Evolutionary conservation across 2,329 filamentous ascomycete species (phyloP).

Genomic region (Cryphonectria radicalis): DNA sequence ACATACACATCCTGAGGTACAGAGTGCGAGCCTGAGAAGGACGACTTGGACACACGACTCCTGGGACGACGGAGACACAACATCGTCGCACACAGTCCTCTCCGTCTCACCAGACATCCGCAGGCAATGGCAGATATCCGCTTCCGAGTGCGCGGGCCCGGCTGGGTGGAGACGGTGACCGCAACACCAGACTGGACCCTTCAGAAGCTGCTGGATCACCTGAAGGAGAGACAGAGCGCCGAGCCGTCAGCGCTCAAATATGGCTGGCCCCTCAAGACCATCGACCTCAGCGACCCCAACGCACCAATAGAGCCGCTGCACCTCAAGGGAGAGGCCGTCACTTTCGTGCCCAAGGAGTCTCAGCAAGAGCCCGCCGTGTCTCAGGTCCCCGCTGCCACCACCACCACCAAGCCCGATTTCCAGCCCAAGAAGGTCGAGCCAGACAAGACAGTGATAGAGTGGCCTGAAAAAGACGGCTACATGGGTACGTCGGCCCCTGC

Average conservation of each 20-base stretch:
- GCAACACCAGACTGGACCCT: constrained; percentile 72
- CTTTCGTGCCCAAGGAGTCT: constrained; percentile 50
- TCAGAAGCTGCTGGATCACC: constrained; percentile 60
- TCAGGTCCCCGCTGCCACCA: constrained; percentile 19
- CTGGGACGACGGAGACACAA: neutral
- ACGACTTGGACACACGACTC: neutral
- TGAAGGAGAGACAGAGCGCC: constrained; percentile 68
- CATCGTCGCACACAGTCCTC: neutral
- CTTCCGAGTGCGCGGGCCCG: constrained; percentile 75
- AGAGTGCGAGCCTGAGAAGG: neutral
- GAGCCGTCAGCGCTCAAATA: constrained; percentile 76
- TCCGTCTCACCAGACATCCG: neutral
- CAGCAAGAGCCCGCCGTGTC: constrained; percentile 24
- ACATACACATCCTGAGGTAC: neutral
- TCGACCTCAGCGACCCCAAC: constrained; percentile 61
- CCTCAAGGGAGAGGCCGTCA: constrained; percentile 55
- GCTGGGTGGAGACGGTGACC: constrained; percentile 71
- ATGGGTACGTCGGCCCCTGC: constrained; percentile 46
- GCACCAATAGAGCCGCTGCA: constrained; percentile 53
- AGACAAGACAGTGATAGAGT: constrained; percentile 51
- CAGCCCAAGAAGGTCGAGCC: constrained; percentile 42
- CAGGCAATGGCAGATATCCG: constrained; percentile 57
- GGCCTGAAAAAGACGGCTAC: constrained; percentile 55
- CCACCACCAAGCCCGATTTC: constrained; percentile 33
- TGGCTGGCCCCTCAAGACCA: constrained; percentile 77